Evolutionary conservation across 1,139 yeast species (phyloP), one percentile per base, ranked within the genome.

Genomic region (Magnusiomyces suaveolens): DNA sequence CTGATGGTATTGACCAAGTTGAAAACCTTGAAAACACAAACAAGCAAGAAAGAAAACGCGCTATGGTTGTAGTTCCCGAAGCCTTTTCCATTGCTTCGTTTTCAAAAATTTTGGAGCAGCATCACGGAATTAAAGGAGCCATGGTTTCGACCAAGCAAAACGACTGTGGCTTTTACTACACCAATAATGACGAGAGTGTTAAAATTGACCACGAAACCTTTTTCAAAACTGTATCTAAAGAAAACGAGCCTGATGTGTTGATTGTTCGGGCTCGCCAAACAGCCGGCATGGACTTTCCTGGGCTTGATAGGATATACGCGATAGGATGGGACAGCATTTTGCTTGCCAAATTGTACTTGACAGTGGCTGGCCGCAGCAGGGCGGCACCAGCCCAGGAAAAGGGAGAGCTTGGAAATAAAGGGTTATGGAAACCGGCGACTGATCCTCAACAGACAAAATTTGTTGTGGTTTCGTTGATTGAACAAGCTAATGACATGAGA

Each of bases 241-340:
- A 21, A 6, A 49, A 43, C 8, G 23, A 48, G 43, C 56, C 56
- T 3, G 53, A 50, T 20, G 52, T 52, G 2, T 26, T 52, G 33
- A 29, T 56, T 1, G 50, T 48, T 29, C 50, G 58, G 6, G 56
- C 56, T 16, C 46, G 39, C 6, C 51, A 50, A 26, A 50, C 26
- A 14, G 49, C 44, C 2, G 61, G 61, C 1, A 50, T 59, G 24
- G 57, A 57, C 43, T 57, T 56, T 41, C 59, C 59, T 1, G 59
- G 57, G 16, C 57, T 59, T 21, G 20, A 43, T 32, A 25, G 55
- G 38, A 54, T 59, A 48, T 59, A 54, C 46, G 55, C 52, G 1
- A 23, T 59, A 25, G 46, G 57, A n/a, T 59, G 60, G 61, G 56
- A 56, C 49, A 54, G 55, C 46, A 33, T 56, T 23, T 39, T 50